Evolutionary conservation across 2,329 filamentous ascomycete species (phyloP), one percentile per base, ranked within the genome.

Genomic region (Penicillium sp.): DNA sequence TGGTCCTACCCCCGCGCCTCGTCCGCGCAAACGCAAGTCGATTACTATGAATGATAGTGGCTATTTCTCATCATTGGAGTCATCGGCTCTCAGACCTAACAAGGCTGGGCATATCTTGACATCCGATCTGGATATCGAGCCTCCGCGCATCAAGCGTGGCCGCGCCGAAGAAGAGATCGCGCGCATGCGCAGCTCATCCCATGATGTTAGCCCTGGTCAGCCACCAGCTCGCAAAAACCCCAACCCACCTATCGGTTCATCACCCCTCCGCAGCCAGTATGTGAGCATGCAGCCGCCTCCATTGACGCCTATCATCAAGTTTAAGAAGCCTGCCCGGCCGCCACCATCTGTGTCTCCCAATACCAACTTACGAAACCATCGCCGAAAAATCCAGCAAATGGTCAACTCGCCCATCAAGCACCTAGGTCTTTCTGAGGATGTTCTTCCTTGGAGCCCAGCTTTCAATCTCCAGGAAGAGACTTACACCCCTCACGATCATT

Each of bases 91-190:
- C 71, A 85, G 93, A 56, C 86, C 88, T 45, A 85, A 87, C 60
- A 83, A 84, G 61, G 80, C 84, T 57, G 78, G 78, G 16, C 80
- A 84, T 54, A 80, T 90, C 17, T 80, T 91, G 41, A 90, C 88
- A 4, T 93, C 90, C 0, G 91, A 95, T 67, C 73, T 82, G 42
- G 83, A 85, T 67, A 83, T 87, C 50, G 89, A 91, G 64, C 86
- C 87, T n/a, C 88, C 88, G 47, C 84, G 85, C 53, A 87, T 91
- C 66, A 95, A 93, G 78, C 88, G 90, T 57, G 93, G 93, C 30
- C 88, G 93, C 58, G 94, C 94, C 16, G 94, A 97, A 73, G 92
- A 95, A 67, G 94, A 97, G 74, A 97, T 99, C 78, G 90, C 89
- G 43, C 90, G 93, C 38, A 88, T 97, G 51, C 88, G 94, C 62